These are phyloP conservation scores for Helianthus tuberosus DNA, from an alignment of 129 eudicot species.

Conservation along the genomic window DNA sequence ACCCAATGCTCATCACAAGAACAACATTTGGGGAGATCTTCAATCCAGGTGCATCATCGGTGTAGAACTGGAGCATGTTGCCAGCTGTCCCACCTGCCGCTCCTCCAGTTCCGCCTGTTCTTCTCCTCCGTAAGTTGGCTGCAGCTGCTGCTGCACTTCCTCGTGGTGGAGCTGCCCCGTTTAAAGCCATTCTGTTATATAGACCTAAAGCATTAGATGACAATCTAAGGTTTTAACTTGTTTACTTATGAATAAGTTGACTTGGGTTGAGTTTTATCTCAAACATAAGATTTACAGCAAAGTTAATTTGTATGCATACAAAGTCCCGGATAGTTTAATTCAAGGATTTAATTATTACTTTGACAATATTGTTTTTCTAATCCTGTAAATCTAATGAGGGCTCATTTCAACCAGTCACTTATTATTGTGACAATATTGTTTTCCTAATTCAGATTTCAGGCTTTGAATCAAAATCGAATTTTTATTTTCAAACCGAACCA, in stretches of 20 bases:
- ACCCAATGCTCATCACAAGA: constrained; percentile 14
- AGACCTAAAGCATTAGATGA: neutral
- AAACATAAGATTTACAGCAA: neutral
- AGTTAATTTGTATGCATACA: neutral
- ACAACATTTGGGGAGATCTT: constrained; percentile 15
- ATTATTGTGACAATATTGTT: too few species aligned
- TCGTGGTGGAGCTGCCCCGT: constrained; percentile 9
- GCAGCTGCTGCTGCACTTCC: constrained; percentile 17
- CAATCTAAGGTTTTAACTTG: neutral
- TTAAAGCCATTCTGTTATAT: constrained; percentile 2
- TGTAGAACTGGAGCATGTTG: constrained; percentile 18
- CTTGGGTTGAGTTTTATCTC: neutral
- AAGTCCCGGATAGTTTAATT: neutral
- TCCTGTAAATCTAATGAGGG: neutral
- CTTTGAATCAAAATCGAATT: too few species aligned
- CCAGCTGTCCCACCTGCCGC: constrained; percentile 16
- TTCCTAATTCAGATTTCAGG: too few species aligned
- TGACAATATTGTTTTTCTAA: neutral
- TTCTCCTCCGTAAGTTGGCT: constrained; percentile 9
- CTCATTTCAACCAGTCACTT: neutral
- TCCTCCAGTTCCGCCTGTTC: neutral
- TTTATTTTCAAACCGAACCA: too few species aligned
- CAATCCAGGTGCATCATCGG: constrained; percentile 14
- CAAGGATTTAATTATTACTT: neutral
- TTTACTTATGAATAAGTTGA: neutral